A percentile compares a stretch with the other conserved stretches of the same genome.
phyloP scores from a whole-genome alignment of 2,329 filamentous ascomycete species.

The Myrmaecium sp. region DNA sequence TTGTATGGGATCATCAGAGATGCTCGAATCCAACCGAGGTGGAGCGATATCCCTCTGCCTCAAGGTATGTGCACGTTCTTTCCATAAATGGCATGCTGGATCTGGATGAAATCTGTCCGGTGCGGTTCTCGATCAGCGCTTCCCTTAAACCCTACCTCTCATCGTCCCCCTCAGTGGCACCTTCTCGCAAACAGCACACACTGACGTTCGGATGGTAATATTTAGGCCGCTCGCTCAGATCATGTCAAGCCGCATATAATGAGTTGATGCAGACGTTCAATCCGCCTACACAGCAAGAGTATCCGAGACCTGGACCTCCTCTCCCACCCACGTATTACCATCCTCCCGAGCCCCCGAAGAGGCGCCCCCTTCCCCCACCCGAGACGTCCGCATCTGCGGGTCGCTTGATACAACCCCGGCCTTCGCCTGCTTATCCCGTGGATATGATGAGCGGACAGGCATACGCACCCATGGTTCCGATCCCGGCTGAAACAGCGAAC shows the following conservation, averaged over 20 bases:
- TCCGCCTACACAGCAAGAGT: no score
- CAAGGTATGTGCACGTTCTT: slow-evolving; percentile 24
- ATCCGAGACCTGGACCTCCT: slow-evolving; percentile 14
- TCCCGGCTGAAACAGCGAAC: slow-evolving; percentile 17
- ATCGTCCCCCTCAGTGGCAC: not conserved
- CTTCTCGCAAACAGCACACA: slow-evolving; percentile 3
- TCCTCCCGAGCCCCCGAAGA: slow-evolving; percentile 16
- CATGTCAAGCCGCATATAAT: slow-evolving; percentile 20
- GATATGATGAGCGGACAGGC: slow-evolving; percentile 15
- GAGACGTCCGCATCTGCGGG: slow-evolving; percentile 18
- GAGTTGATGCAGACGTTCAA: no score
- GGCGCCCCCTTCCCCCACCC: slow-evolving; percentile 16
- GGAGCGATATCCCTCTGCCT: slow-evolving; percentile 33
- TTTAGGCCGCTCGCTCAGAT: slow-evolving; percentile 19
- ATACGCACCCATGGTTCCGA: slow-evolving; percentile 12
- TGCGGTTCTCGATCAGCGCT: not conserved
- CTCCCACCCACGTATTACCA: slow-evolving; percentile 16
- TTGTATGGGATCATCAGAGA: slow-evolving; percentile 28
- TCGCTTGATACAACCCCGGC: slow-evolving; percentile 29
- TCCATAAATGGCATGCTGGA: not conserved
- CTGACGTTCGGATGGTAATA: slow-evolving; percentile 1
- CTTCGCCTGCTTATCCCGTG: slow-evolving; percentile 17
- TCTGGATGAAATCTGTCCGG: no score
- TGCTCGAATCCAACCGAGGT: slow-evolving; percentile 26
- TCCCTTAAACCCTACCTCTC: not conserved